phyloP scores from a whole-genome alignment of 345 rosid genomes.

The Eucalyptus melliodora region DNA sequence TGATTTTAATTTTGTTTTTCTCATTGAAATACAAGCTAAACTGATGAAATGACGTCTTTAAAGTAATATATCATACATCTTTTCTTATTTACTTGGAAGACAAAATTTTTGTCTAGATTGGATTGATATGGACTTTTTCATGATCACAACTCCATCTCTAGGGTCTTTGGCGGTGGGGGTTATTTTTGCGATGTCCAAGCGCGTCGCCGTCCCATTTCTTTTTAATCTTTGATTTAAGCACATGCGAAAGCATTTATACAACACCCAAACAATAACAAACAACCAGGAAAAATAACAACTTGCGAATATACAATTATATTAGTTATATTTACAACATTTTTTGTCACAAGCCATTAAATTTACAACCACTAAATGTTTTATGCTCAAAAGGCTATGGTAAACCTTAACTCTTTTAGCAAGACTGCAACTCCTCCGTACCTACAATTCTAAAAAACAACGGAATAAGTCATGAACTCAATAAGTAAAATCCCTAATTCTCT shows the following conservation, averaged over 20 bases:
- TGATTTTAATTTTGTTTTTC: not conserved
- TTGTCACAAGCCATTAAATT: too few species aligned
- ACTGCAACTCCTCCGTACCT: fast-evolving
- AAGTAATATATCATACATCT: not conserved
- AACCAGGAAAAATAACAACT: fast-evolving
- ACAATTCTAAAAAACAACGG: fast-evolving
- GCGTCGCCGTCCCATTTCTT: fast-evolving
- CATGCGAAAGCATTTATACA: fast-evolving
- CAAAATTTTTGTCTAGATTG: not conserved
- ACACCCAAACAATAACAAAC: fast-evolving
- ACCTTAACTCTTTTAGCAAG: fast-evolving
- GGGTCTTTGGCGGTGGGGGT: fast-evolving
- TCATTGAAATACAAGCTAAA: not conserved
- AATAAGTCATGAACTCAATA: fast-evolving
- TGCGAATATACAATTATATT: too few species aligned
- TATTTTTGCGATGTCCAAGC: too few species aligned
- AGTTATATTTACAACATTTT: too few species aligned
- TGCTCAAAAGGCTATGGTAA: too few species aligned
- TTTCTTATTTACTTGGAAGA: not conserved
- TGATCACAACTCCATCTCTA: too few species aligned
- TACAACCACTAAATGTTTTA: too few species aligned
- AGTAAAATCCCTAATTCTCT: fast-evolving
- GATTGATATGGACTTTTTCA: not conserved
- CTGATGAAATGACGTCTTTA: not conserved
- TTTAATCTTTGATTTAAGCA: too few species aligned